Percentiles rank a stretch among this genome's conserved stretches.
Conservation (phyloP, 306 rosid genomes). For the Quercus rubra region DNA sequence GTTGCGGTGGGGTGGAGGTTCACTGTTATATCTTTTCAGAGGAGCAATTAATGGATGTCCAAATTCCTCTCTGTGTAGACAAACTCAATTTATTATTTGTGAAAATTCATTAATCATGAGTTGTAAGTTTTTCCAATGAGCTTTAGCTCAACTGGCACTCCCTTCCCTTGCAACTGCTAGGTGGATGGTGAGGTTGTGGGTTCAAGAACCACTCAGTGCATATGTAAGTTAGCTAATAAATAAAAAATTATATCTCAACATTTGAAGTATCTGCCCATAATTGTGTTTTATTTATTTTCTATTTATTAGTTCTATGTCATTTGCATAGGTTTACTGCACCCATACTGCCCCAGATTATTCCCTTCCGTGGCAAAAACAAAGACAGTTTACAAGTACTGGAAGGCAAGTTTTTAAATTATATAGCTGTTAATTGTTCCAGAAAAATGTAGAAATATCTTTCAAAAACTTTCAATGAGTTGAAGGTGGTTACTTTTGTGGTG, state of each 20-base stretch:
- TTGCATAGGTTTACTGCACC: conserved; percentile 86
- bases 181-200: no score
- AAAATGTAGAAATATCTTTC: conserved; percentile 9
- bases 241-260: neutral
- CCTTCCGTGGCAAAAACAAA: conserved; percentile 98
- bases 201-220: no score
- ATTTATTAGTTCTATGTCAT: conserved; percentile 8
- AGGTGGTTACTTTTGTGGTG: neutral
- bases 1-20: neutral
- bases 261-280: neutral
- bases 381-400: conserved; percentile 95
- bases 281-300: conserved; percentile 7
- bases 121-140: neutral
- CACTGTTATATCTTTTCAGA: neutral
- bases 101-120: neutral
- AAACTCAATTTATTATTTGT: neutral
- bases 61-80: neutral
- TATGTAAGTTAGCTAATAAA: no score
- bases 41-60: neutral
- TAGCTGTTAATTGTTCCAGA: conserved; percentile 1
- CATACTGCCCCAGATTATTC: conserved; percentile 96
- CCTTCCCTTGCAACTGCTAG: no score
- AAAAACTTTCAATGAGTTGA: neutral
- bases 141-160: no score
- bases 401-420: conserved; percentile 62